Evolutionary conservation across 2,329 filamentous ascomycete genomes (phyloP).

Genomic region (Pseudocercospora cruenta): DNA sequence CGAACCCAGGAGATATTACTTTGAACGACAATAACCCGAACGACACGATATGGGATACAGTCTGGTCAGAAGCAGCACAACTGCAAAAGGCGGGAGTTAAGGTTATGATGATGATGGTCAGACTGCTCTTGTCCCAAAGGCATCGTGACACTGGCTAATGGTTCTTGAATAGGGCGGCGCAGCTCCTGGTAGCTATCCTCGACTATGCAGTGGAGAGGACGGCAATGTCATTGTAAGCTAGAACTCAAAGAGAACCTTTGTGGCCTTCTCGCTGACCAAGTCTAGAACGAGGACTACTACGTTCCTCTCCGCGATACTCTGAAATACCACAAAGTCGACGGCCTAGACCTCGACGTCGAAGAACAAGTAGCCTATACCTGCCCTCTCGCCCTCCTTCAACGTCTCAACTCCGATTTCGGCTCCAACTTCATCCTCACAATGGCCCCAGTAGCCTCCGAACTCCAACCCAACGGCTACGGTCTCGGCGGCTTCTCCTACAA

Average conservation of each 20-base stretch:
- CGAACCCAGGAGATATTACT: constrained; percentile 30
- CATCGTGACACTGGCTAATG: too few species aligned
- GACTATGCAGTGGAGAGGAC: constrained; percentile 31
- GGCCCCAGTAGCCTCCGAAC: constrained; percentile 36
- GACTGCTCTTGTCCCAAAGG: too few species aligned
- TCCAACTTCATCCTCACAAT: constrained; percentile 38
- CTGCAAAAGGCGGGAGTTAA: constrained; percentile 35
- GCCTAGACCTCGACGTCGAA: constrained; percentile 39
- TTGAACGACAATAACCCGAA: constrained; percentile 36
- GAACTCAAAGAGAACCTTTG: too few species aligned
- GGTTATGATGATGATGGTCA: constrained; percentile 37
- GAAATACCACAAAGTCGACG: constrained; percentile 32
- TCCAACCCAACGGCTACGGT: constrained; percentile 25
- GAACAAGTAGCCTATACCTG: constrained; percentile 32
- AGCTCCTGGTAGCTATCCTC: constrained; percentile 33
- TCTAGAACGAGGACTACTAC: constrained; percentile 34
- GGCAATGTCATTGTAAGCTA: constrained; percentile 24
- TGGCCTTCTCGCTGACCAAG: too few species aligned
- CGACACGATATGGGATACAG: constrained; percentile 24
- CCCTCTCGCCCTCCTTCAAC: constrained; percentile 32
- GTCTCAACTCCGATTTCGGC: constrained; percentile 35
- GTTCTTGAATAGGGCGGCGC: constrained; percentile 27
- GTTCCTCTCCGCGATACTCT: constrained; percentile 34
- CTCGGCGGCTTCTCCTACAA: constrained; percentile 33
- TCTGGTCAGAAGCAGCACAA: constrained; percentile 34